phyloP scores from a whole-genome alignment of 169 alveolate species.

The Miamiensis avidus region DNA sequence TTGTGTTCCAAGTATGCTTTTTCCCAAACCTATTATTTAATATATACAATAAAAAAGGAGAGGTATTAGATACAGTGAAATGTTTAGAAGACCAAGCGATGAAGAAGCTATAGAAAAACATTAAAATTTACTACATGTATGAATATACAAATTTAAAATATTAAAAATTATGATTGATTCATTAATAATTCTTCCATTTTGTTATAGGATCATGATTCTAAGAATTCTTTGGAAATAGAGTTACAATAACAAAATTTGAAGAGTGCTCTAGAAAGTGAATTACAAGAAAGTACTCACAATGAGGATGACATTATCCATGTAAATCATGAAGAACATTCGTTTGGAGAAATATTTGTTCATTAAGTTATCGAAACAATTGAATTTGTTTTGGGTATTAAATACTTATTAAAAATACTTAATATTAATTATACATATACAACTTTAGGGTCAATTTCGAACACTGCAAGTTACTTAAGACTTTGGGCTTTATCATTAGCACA shows the following conservation, averaged over 20 bases:
- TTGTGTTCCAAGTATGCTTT: constrained; percentile 63
- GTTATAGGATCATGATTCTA: background rate
- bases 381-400: constrained; percentile 48
- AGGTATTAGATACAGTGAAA: constrained; percentile 4
- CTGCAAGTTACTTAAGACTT: constrained; percentile 78
- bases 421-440: too few relatives aligned
- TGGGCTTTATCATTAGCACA: constrained; percentile 86
- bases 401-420: too few relatives aligned
- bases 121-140: constrained; percentile 30
- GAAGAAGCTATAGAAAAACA: constrained; percentile 18
- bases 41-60: constrained; percentile 50
- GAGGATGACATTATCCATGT: constrained; percentile 9
- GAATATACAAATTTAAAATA: constrained; percentile 1
- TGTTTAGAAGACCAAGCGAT: background rate
- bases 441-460: constrained; percentile 73
- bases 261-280: background rate
- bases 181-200: background rate
- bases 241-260: constrained; percentile 6
- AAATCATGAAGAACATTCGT: constrained; percentile 59
- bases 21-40: constrained; percentile 61
- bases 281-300: constrained; percentile 1
- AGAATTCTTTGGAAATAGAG: constrained; percentile 4
- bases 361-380: constrained; percentile 78
- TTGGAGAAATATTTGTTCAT: constrained; percentile 71
- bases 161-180: background rate